phyloP scores from a whole-genome alignment of 1,139 yeast species.

The Kodamaea arcana region DNA sequence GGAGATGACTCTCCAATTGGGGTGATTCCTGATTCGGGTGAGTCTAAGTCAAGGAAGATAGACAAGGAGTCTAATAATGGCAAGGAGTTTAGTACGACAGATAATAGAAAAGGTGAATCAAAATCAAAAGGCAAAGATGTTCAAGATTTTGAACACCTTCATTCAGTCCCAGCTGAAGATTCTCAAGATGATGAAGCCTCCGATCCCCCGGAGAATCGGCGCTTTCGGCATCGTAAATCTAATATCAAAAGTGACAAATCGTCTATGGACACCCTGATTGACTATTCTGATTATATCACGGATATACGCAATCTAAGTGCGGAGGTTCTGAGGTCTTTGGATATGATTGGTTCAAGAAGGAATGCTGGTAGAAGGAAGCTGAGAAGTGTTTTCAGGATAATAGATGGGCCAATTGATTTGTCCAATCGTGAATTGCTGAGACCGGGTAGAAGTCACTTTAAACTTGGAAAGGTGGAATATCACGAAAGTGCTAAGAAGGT shows the following conservation, averaged over 20 bases:
- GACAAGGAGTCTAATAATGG: not conserved
- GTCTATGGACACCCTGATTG: slow-evolving; percentile 6
- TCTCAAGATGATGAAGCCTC: not conserved
- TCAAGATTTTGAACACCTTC: slow-evolving; percentile 3
- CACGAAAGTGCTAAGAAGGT: not conserved
- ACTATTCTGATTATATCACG: slow-evolving; percentile 16
- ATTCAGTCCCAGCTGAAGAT: not conserved
- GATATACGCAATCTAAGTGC: slow-evolving; percentile 17
- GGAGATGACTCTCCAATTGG: not conserved
- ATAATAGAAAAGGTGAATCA: not conserved
- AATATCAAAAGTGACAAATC: slow-evolving; percentile 7
- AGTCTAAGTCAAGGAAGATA: not conserved
- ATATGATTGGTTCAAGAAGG: slow-evolving; percentile 4
- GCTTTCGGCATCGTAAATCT: slow-evolving; percentile 10
- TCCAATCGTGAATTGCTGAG: too few species aligned
- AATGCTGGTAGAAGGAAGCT: not conserved
- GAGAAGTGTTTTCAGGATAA: too few species aligned
- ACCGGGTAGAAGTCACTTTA: too few species aligned
- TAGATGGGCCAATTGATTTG: too few species aligned
- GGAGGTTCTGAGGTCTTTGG: slow-evolving; percentile 15
- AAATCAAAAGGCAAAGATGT: not conserved
- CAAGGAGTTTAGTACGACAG: not conserved
- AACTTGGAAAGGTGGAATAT: too few species aligned
- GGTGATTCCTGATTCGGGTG: not conserved
- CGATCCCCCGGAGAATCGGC: slow-evolving; percentile 6